phyloP scores from a whole-genome alignment of 2,329 filamentous ascomycete species.

The Fusarium temperatum region DNA sequence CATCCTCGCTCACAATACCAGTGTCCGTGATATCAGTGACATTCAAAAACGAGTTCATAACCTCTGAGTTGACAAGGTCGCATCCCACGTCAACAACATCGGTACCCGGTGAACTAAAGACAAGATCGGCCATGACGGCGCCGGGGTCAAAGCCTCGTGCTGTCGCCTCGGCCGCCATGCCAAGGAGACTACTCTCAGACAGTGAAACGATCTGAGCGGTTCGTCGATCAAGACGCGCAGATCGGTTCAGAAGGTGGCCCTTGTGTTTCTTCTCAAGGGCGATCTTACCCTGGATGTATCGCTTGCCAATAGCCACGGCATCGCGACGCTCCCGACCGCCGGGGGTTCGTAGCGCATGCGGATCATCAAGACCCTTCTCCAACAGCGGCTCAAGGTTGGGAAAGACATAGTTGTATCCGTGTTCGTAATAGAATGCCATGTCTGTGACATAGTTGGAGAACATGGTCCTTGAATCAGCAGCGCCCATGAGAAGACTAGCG shows the following conservation, averaged over 20 bases:
- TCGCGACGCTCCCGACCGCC: slow-evolving; percentile 34
- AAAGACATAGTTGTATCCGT: slow-evolving; percentile 40
- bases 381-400: slow-evolving; percentile 31
- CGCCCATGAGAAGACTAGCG: slow-evolving; percentile 37
- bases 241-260: slow-evolving; percentile 19
- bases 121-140: slow-evolving; percentile 36
- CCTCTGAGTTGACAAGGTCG: slow-evolving; percentile 36
- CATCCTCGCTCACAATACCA: slow-evolving; percentile 28
- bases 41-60: slow-evolving; percentile 39
- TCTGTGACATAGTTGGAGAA: slow-evolving; percentile 39
- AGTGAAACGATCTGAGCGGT: slow-evolving; percentile 37
- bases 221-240: slow-evolving; percentile 25
- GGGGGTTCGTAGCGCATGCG: slow-evolving; percentile 28
- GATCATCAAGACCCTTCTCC: slow-evolving; percentile 27
- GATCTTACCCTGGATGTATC: slow-evolving; percentile 38
- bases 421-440: slow-evolving; percentile 39
- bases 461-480: slow-evolving; percentile 33
- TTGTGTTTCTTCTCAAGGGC: slow-evolving; percentile 35
- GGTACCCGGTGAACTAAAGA: slow-evolving; percentile 39
- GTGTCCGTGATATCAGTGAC: slow-evolving; percentile 34
- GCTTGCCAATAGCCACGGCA: slow-evolving; percentile 31
- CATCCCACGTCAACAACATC: slow-evolving; percentile 38
- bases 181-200: slow-evolving; percentile 36
- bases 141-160: slow-evolving; percentile 34
- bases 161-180: slow-evolving; percentile 36